Percentiles rank a stretch among this genome's conserved stretches.
These are phyloP conservation scores for Prunus padus DNA, from an alignment of 306 rosid genomes.

Conservation along the genomic window DNA sequence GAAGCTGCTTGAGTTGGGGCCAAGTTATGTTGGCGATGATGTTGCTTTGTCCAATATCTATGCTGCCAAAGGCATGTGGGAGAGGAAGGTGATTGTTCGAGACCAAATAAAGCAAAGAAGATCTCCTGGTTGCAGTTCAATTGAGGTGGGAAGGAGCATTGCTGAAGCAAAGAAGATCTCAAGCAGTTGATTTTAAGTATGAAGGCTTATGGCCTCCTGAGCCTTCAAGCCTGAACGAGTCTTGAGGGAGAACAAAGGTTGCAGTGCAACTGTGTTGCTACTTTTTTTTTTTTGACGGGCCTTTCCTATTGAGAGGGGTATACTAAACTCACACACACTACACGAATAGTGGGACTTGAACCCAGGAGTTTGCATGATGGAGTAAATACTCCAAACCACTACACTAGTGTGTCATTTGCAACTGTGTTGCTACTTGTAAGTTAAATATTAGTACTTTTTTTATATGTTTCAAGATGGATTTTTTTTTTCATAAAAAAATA, in stretches of 20 bases:
- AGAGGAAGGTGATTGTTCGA: conserved; percentile 43
- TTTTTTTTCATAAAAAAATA: too few relatives aligned
- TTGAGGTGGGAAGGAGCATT: conserved; percentile 41
- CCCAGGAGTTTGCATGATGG: too few relatives aligned
- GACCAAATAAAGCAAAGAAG: conserved; percentile 40
- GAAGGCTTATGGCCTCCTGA: conserved; percentile 22
- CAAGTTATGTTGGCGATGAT: conserved; percentile 48
- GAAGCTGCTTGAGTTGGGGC: conserved; percentile 47
- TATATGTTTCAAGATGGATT: too few relatives aligned
- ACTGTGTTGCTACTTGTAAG: not conserved
- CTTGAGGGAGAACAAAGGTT: not conserved
- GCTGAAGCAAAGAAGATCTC: conserved; percentile 36
- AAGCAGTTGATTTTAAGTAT: conserved; percentile 31
- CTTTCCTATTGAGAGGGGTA: too few relatives aligned
- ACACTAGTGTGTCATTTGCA: too few relatives aligned
- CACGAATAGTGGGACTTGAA: too few relatives aligned
- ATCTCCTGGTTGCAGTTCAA: conserved; percentile 40
- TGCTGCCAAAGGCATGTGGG: conserved; percentile 61
- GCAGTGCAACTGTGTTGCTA: not conserved
- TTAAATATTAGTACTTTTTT: too few relatives aligned
- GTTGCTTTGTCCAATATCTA: conserved; percentile 63
- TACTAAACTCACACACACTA: too few relatives aligned
- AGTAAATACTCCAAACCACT: too few relatives aligned
- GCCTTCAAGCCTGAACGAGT: conserved; percentile 23
- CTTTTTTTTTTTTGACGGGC: too few relatives aligned